Conservation (phyloP, 139 green algal genomes). For the Chlamydomonas sp. region DNA sequence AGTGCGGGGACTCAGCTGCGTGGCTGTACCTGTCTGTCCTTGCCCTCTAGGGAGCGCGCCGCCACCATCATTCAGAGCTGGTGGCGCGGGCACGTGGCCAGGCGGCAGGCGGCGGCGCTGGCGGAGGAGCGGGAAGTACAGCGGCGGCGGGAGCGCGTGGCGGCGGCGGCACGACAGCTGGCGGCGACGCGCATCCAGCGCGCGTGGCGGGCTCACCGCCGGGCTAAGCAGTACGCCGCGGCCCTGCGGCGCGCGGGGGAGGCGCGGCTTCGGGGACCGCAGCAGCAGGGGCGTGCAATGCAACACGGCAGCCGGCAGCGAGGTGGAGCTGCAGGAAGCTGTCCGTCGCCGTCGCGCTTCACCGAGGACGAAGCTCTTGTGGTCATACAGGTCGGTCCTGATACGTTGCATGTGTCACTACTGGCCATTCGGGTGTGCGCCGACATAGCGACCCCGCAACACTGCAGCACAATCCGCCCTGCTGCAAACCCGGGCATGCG, state of each 20-base stretch:
- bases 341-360: too few species aligned
- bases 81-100: constrained; percentile 20
- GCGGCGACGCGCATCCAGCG: constrained; percentile 8
- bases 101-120: constrained; percentile 2
- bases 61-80: constrained; percentile 21
- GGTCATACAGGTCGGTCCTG: too few species aligned
- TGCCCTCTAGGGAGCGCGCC: constrained; percentile 29
- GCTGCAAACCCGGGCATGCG: too few species aligned
- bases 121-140: not conserved
- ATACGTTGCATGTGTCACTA: too few species aligned
- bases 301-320: not conserved
- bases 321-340: not conserved
- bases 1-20: too few species aligned
- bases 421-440: too few species aligned
- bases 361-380: too few species aligned
- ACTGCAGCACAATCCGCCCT: too few species aligned
- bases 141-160: not conserved
- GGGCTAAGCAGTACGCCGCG: constrained; percentile 13
- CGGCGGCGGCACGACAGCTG: not conserved
- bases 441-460: too few species aligned
- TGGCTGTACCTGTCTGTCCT: too few species aligned
- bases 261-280: not conserved
- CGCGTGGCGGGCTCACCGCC: constrained; percentile 17
- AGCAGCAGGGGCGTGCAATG: not conserved
- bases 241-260: not conserved